Evolutionary conservation across 345 rosid species (phyloP).

Genomic region (Laguncularia racemosa): DNA sequence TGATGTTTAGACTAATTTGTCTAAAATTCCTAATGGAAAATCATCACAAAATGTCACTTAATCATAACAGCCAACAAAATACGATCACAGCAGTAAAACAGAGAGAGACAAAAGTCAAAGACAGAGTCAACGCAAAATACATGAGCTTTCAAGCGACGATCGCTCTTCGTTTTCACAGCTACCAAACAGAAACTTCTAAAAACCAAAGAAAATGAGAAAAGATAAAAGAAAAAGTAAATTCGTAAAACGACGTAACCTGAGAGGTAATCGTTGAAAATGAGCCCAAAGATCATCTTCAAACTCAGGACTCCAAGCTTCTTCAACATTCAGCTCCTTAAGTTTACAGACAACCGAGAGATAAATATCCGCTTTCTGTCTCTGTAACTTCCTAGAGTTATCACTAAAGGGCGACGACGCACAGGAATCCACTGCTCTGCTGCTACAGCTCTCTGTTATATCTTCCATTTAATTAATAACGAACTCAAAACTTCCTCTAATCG

Average conservation of each 20-base stretch:
- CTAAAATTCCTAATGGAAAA: no score
- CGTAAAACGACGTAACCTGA: constrained; percentile 22
- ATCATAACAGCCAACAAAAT: no score
- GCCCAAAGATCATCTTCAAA: constrained; percentile 59
- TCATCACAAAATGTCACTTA: no score
- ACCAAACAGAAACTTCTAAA: not conserved
- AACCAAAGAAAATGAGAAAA: not conserved
- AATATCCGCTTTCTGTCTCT: constrained; percentile 39
- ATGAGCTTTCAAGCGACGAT: no score
- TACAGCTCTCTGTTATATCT: constrained; percentile 51
- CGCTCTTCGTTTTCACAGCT: not conserved
- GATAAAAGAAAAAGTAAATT: not conserved
- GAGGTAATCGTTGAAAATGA: constrained; percentile 50
- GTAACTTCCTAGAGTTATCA: constrained; percentile 18
- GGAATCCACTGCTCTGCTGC: constrained; percentile 42
- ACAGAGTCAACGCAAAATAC: no score
- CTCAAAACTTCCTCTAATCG: no score
- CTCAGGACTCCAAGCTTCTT: constrained; percentile 30
- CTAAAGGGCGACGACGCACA: constrained; percentile 4
- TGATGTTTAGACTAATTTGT: no score
- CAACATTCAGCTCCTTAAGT: constrained; percentile 29
- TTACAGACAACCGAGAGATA: constrained; percentile 36
- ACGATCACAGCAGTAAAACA: no score
- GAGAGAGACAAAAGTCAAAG: no score
- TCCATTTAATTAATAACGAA: constrained; percentile 7